Evolutionary conservation across 2,329 filamentous ascomycete species (phyloP).

Genomic region (Fusarium subglutinans): DNA sequence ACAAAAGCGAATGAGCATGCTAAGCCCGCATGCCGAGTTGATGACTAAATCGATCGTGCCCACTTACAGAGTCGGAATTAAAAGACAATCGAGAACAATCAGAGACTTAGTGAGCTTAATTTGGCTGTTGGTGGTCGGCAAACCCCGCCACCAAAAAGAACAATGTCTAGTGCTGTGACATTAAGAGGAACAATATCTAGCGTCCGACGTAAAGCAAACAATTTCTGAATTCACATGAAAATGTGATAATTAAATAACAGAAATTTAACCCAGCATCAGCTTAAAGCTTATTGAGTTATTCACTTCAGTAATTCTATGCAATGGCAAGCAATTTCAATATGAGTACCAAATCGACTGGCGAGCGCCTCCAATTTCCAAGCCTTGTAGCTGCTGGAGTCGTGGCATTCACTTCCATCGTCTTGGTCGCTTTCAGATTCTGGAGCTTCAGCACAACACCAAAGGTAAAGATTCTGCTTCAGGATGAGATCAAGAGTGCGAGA

Average conservation of each 20-base stretch:
- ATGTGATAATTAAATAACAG: neutral
- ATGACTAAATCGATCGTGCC: too few species aligned
- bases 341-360: neutral
- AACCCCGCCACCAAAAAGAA: neutral
- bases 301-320: fast-evolving
- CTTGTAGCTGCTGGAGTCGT: fast-evolving
- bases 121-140: neutral
- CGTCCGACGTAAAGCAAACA: neutral
- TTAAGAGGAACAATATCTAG: neutral
- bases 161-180: neutral
- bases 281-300: fast-evolving
- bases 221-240: neutral
- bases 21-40: neutral
- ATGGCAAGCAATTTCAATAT: neutral
- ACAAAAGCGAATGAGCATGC: too few species aligned
- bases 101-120: neutral
- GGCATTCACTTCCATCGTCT: fast-evolving
- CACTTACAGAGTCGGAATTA: neutral
- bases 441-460: neutral
- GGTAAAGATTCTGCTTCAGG: neutral
- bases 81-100: neutral
- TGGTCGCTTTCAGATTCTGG: neutral
- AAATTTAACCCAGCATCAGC: fast-evolving
- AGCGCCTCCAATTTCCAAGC: fast-evolving
- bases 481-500: conserved; percentile 9